Base-by-base conservation (phyloP, 2,329 filamentous ascomycete species). In the Epichloe glyceriae region DNA sequence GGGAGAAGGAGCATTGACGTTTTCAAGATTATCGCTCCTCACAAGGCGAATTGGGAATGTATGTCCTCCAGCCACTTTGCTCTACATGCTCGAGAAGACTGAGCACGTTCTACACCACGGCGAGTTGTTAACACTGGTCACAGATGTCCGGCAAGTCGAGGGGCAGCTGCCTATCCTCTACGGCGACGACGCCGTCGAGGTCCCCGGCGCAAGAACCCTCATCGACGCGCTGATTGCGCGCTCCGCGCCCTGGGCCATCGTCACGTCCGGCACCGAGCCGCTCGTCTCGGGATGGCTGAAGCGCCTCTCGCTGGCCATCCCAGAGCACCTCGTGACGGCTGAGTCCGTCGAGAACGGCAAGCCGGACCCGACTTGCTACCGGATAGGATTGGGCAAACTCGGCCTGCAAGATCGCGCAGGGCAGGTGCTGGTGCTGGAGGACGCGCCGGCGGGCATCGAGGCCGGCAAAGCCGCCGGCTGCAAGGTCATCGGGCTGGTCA, bases 11-110 rank as follows among this genome's bases (percentile, higher is more conserved):
- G 83, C 57, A 95, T 97, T 61, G 93, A 98, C 60, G 82, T 86
- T 3, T 75, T 98, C 52, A 79, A 79, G 64, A 72, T 90, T 30
- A 79, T 95, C 52, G 83, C 87, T 55, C 86, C 88, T 15, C 82
- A 86, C 58, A 88, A 88, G 64, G 93, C 93, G 41, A 96, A 85
- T 60, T 91, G 86, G 88, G 88, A 95, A 56, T 95, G 88, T 94
- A 70, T 71, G 86, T 79, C 17, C 1, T 22, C 17, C 11, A 15
- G 6, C 17, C 17, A 11, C 11, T 12, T 48, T 35, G 10, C 17
- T 6, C 34, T 17, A 7, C 15, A 10, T 20, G 5, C 14, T 22
- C 33, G 7, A 30, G 30, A 30, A 30, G 30, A 30, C 10, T 11
- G 30, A 30, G 30, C 30, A 30, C 3, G 0, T 30, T 30, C 10